phyloP scores from a whole-genome alignment of 2,329 filamentous ascomycete species.

The Trichoderma asperellum region DNA sequence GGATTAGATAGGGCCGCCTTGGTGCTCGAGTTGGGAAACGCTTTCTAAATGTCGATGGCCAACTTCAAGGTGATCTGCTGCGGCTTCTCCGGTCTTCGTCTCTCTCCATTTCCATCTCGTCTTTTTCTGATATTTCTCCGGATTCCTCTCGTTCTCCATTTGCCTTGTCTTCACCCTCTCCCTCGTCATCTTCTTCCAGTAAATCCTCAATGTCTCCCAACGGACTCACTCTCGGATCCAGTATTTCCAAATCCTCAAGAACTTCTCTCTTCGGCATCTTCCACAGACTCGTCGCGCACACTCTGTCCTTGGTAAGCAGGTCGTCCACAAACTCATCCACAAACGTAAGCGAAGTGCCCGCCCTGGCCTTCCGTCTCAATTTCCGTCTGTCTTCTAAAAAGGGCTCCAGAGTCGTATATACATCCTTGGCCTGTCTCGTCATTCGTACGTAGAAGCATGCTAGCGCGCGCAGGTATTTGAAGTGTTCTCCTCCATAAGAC shows the following conservation, averaged over 20 bases:
- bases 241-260: conserved; percentile 83
- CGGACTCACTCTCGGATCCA: conserved; percentile 85
- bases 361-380: conserved; percentile 73
- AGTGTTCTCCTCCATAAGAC: conserved; percentile 71
- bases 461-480: conserved; percentile 86
- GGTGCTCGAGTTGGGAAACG: background rate
- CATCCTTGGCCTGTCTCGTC: conserved; percentile 79
- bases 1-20: too few species aligned
- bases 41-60: background rate
- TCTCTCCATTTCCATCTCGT: conserved; percentile 47
- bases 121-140: conserved; percentile 44
- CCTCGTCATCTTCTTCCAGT: conserved; percentile 60
- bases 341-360: conserved; percentile 74
- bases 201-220: conserved; percentile 78
- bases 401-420: conserved; percentile 81
- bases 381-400: conserved; percentile 83
- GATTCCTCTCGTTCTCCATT: conserved; percentile 46
- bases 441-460: conserved; percentile 93
- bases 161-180: conserved; percentile 30
- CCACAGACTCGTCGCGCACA: conserved; percentile 90
- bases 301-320: conserved; percentile 81
- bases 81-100: conserved; percentile 36
- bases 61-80: conserved; percentile 38
- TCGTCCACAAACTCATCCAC: conserved; percentile 96
- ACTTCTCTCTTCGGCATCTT: conserved; percentile 83